phyloP scores from a whole-genome alignment of 257 asterid genomes.

The Solanum okadae region DNA sequence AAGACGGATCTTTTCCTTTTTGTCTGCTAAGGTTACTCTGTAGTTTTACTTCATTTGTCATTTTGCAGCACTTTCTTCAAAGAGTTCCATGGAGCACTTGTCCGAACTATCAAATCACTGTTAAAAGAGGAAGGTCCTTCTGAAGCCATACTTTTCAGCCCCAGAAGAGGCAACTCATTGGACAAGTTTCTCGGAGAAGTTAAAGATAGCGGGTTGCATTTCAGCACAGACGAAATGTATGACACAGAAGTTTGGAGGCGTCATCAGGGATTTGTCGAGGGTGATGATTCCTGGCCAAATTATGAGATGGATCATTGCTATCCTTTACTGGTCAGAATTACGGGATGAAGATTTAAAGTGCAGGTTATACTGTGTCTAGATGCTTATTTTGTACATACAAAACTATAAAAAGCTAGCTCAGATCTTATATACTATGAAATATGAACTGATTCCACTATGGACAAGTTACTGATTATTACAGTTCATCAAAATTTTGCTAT shows the following conservation, averaged over 20 bases:
- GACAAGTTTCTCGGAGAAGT: conserved; percentile 63
- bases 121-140: conserved; percentile 54
- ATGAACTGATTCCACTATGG: not conserved
- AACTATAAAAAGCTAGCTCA: not conserved
- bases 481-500: not conserved
- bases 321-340: conserved; percentile 63
- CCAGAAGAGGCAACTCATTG: conserved; percentile 81
- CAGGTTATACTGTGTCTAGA: not conserved
- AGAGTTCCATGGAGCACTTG: conserved; percentile 71
- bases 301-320: conserved; percentile 85
- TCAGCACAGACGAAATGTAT: conserved; percentile 47
- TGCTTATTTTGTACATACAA: not conserved
- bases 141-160: conserved; percentile 75
- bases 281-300: conserved; percentile 75
- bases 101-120: conserved; percentile 62
- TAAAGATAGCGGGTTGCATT: conserved; percentile 43
- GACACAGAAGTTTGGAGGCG: conserved; percentile 57
- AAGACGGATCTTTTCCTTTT: not conserved
- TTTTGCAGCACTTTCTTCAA: conserved; percentile 80
- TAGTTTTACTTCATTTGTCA: not conserved
- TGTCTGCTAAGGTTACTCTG: not conserved
- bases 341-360: conserved; percentile 8
- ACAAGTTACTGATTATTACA: not conserved
- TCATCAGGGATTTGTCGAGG: conserved; percentile 33
- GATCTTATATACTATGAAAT: not conserved